Base-by-base conservation (phyloP, 1,284 basidiomycete genomes). In the Thecaphora thlaspeos region DNA sequence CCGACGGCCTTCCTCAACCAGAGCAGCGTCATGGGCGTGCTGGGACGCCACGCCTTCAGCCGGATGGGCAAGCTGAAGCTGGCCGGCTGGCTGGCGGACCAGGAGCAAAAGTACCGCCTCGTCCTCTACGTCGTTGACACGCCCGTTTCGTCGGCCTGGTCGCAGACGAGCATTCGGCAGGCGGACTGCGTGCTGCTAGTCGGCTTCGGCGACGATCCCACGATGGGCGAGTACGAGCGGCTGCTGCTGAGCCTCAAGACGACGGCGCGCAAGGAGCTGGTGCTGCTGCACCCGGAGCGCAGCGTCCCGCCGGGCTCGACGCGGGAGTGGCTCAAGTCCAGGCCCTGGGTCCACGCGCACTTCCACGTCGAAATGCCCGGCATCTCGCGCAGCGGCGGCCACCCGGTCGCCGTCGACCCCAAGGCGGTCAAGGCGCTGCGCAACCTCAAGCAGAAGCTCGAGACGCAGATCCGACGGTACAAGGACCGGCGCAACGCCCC, bases 121-220 rank as follows among this genome's bases (percentile, higher is more conserved):
- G 75, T 77, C 19, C 45, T 77, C 12, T 77, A 76, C 51, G 67
- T 77, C 18, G 73, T 75, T 17, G 75, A 77, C 46, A 77, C 75
- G 18, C 61, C 73, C 9, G 74, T 75, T 9, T 70, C 69, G 41
- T 75, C 73, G 15, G 55, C 74, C 14, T 77, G 75, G 75, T 70
- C 75, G 18, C 69, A 73, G 47, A 77, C 74, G 9, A 67, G 69
- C 41, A 71, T 77, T 23, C 64, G 74, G 18, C 76, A 92, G 85
- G 95, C 95, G 14, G 94, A 98, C 80, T 92, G 88, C 73, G 88
- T 98, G 18, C 87, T 99, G 82, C 85, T 98, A 19, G 88, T 98
- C 32, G 92, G 92, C n/a, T 75, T 79, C 44, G 81, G 80, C 12
- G 90, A 94, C 63, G 92, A 96, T 78, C 89, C 90, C 0, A 72